Evolutionary conservation across 2,329 filamentous ascomycete species (phyloP).

Genomic region (Aureobasidium sp.): DNA sequence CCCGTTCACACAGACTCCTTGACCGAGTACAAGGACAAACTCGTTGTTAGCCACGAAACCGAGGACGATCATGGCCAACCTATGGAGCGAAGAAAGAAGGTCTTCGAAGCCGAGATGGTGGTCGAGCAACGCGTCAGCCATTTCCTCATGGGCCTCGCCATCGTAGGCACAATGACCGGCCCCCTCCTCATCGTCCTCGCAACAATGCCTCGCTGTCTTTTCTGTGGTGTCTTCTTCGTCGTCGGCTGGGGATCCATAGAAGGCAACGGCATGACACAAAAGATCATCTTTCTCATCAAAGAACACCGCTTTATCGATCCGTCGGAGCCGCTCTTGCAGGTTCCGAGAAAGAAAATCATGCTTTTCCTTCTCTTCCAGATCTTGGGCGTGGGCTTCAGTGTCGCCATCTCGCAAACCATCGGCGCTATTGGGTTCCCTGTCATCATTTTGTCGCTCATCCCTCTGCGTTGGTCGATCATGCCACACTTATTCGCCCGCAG

Average conservation of each 20-base stretch:
- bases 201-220: conserved; percentile 48
- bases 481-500: conserved; percentile 44
- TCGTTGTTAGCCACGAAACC: conserved; percentile 39
- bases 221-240: conserved; percentile 53
- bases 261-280: conserved; percentile 47
- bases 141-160: conserved; percentile 48
- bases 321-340: conserved; percentile 39
- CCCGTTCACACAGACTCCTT: conserved; percentile 53
- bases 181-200: conserved; percentile 48
- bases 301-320: conserved; percentile 44
- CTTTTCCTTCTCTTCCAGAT: conserved; percentile 48
- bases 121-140: conserved; percentile 52
- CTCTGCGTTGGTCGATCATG: conserved; percentile 44
- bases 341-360: conserved; percentile 41
- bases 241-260: conserved; percentile 48
- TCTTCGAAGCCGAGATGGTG: conserved; percentile 41
- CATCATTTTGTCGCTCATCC: conserved; percentile 51
- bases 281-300: conserved; percentile 43
- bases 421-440: conserved; percentile 55
- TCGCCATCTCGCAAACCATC: conserved; percentile 54
- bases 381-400: conserved; percentile 45
- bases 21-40: conserved; percentile 33
- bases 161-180: conserved; percentile 52
- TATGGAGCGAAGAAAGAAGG: conserved; percentile 38
- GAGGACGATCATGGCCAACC: conserved; percentile 36